These are phyloP conservation scores for Pseudogymnoascus destructans DNA, from an alignment of 2,329 filamentous ascomycete genomes.

Conservation along the genomic window DNA sequence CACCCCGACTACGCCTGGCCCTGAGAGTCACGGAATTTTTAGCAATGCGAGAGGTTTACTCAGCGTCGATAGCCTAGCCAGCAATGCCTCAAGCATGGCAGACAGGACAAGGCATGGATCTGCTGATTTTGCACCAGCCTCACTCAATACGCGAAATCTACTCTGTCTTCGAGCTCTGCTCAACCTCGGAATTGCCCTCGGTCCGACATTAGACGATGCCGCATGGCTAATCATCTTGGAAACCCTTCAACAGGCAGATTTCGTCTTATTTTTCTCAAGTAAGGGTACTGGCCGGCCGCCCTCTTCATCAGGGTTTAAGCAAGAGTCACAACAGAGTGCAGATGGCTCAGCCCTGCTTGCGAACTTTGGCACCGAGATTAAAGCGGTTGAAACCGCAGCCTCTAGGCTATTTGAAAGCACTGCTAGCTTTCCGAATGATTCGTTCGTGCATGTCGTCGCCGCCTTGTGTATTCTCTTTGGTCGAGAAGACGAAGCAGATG, in stretches of 20 bases:
- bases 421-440: conserved; percentile 70
- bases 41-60: conserved; percentile 59
- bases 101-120: conserved; percentile 50
- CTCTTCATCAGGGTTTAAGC: conserved; percentile 35
- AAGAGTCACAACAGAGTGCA: conserved; percentile 30
- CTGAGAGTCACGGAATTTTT: conserved; percentile 47
- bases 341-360: conserved; percentile 33
- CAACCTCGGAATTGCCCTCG: conserved; percentile 90
- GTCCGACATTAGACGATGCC: conserved; percentile 60
- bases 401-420: conserved; percentile 84
- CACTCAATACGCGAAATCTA: conserved; percentile 76
- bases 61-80: conserved; percentile 58
- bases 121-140: conserved; percentile 37
- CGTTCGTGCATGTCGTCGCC: conserved; percentile 65
- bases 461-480: conserved; percentile 63
- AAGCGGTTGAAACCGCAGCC: conserved; percentile 79
- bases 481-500: conserved; percentile 19
- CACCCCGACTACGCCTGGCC: conserved; percentile 32
- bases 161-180: conserved; percentile 79
- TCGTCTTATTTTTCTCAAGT: conserved; percentile 54
- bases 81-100: conserved; percentile 38
- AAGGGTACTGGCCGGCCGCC: conserved; percentile 40
- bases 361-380: conserved; percentile 68
- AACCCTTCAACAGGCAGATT: conserved; percentile 83
- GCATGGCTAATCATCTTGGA: conserved; percentile 89